Percentiles rank a stretch among this genome's conserved stretches.
These are phyloP conservation scores for Colletotrichum sp. DNA, from an alignment of 2,329 filamentous ascomycete genomes.

Conservation along the genomic window DNA sequence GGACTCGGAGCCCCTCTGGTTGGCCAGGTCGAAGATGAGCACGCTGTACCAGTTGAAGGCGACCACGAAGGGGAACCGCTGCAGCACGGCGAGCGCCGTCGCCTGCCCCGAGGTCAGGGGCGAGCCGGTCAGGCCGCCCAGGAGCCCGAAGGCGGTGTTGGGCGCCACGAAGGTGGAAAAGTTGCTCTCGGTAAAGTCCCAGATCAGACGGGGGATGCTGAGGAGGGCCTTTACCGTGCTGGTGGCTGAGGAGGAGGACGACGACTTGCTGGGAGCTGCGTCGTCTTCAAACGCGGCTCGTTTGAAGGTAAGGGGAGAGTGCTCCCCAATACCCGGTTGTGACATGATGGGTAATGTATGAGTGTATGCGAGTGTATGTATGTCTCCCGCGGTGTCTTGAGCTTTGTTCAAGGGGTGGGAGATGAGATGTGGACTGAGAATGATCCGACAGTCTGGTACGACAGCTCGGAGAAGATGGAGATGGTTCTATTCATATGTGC, in stretches of 20 bases:
- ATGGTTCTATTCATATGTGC: not conserved
- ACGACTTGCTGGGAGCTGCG: not conserved
- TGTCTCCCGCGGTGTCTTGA: not conserved
- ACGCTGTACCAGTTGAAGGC: slow-evolving; percentile 33
- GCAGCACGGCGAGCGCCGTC: not conserved
- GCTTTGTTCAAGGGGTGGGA: not conserved
- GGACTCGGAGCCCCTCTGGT: slow-evolving; percentile 28
- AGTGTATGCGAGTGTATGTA: not conserved
- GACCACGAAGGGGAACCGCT: slow-evolving; percentile 11
- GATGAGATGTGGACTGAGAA: not conserved
- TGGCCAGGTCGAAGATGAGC: slow-evolving; percentile 31
- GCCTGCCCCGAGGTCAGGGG: slow-evolving; percentile 2
- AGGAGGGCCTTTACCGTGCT: not conserved
- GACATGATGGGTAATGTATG: not conserved
- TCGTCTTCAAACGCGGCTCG: not conserved
- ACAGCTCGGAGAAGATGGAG: not conserved
- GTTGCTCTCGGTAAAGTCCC: slow-evolving; percentile 22
- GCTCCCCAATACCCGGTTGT: not conserved
- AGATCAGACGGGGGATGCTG: slow-evolving; percentile 1
- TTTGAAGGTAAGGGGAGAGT: slow-evolving; percentile 8
- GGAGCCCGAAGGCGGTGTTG: slow-evolving; percentile 17
- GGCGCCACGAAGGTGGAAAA: slow-evolving; percentile 13
- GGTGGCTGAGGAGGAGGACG: not conserved
- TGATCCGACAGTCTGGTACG: not conserved
- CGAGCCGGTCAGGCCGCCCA: slow-evolving; percentile 3